phyloP scores from a whole-genome alignment of 1,284 basidiomycete species.

The Trametes sp. region DNA sequence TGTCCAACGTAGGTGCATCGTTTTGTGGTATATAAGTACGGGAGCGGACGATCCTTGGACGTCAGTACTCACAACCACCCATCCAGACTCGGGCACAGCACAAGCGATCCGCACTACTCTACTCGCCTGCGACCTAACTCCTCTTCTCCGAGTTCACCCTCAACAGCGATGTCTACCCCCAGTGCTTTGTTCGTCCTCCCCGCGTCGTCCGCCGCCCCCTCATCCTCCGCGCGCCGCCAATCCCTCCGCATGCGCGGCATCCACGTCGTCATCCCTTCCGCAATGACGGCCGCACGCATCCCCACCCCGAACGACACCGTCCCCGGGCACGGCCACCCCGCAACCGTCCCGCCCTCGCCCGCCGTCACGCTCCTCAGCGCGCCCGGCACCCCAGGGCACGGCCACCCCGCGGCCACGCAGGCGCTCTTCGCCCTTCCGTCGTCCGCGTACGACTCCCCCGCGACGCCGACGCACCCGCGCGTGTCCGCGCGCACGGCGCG shows the following conservation, averaged over 20 bases:
- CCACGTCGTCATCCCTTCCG: not conserved
- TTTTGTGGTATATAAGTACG: not conserved
- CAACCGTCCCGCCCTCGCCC: slow-evolving; percentile 1
- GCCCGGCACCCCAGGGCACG: too few species aligned
- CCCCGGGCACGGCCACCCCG: slow-evolving; percentile 7
- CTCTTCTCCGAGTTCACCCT: too few species aligned
- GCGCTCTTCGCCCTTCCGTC: too few species aligned
- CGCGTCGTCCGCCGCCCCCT: not conserved
- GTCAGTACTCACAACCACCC: too few species aligned
- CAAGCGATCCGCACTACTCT: too few species aligned
- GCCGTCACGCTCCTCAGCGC: too few species aligned
- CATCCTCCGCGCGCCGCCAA: not conserved
- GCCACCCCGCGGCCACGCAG: not conserved
- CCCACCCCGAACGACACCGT: not conserved
- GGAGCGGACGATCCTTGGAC: not conserved
- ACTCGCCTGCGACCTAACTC: too few species aligned
- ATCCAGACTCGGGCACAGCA: too few species aligned
- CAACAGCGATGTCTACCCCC: not conserved
- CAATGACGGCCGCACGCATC: not conserved
- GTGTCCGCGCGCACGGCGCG: slow-evolving; percentile 5
- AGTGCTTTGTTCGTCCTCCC: not conserved
- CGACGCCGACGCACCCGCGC: not conserved
- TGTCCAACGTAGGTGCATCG: too few species aligned
- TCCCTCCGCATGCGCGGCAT: not conserved
- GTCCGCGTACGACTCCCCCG: not conserved